Evolutionary conservation across 1,284 basidiomycete genomes (phyloP).

Genomic region (Albatrellus sp.): DNA sequence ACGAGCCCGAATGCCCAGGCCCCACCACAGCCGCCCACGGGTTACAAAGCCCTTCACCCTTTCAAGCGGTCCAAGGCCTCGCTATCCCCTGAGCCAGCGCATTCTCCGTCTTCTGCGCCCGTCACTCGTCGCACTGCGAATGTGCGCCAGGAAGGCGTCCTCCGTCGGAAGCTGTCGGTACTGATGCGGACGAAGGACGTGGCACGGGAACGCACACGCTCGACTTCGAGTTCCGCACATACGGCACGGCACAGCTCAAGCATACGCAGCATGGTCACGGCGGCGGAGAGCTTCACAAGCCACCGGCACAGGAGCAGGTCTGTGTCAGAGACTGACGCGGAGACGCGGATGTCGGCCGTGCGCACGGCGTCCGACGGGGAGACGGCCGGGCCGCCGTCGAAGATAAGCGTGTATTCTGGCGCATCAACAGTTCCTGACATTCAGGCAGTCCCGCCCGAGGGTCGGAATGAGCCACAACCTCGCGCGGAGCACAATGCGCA

Average conservation of each 20-base stretch:
- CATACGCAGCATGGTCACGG: constrained; percentile 23
- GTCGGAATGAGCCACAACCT: too few relatives aligned
- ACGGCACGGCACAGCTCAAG: constrained; percentile 14
- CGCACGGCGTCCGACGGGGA: neutral
- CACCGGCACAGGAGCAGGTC: constrained; percentile 4
- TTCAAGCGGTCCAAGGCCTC: constrained; percentile 52
- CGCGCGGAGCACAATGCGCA: neutral
- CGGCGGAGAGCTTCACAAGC: constrained; percentile 19
- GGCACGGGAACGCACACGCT: constrained; percentile 21
- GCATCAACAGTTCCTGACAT: constrained; percentile 5
- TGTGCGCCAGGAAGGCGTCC: constrained; percentile 7
- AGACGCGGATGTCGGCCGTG: constrained; percentile 1
- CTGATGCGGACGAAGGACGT: constrained; percentile 15
- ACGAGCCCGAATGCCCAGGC: constrained; percentile 17
- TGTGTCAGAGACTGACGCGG: constrained; percentile 9
- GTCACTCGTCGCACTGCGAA: constrained; percentile 6
- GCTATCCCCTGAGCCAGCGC: constrained; percentile 17
- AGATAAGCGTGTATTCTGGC: constrained; percentile 5
- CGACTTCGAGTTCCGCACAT: constrained; percentile 21
- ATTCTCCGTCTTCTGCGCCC: constrained; percentile 13
- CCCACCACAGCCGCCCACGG: constrained; percentile 35
- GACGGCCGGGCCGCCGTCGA: neutral
- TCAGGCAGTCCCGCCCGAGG: neutral
- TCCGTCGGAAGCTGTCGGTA: constrained; percentile 20
- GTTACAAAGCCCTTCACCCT: constrained; percentile 49